A percentile compares a stretch with the other conserved stretches of the same genome.
phyloP scores from a whole-genome alignment of 1,284 basidiomycete species.

The Tranzscheliella williamsii region DNA sequence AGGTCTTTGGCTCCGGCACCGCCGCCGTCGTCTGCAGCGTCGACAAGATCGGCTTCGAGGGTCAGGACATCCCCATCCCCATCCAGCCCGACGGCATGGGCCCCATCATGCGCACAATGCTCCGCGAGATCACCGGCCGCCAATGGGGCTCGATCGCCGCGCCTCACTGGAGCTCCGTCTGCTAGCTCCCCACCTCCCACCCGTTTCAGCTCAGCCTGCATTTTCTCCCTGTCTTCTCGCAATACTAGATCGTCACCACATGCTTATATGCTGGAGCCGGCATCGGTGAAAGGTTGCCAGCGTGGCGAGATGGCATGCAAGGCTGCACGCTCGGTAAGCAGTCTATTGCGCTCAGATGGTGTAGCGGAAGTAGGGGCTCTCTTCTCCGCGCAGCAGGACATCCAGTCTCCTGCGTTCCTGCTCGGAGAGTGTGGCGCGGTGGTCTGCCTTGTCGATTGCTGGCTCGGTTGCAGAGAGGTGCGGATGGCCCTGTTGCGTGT shows the following conservation, averaged over 20 bases:
- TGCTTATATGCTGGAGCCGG: no score
- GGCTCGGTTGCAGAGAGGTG: background rate
- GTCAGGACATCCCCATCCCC: constrained; percentile 29
- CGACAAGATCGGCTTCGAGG: constrained; percentile 41
- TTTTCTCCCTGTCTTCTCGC: no score
- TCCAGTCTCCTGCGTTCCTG: constrained; percentile 25
- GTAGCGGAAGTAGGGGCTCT: constrained; percentile 39
- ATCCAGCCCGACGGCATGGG: constrained; percentile 38
- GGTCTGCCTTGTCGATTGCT: background rate
- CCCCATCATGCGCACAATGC: constrained; percentile 31
- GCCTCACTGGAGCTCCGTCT: constrained; percentile 41
- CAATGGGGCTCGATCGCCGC: constrained; percentile 37
- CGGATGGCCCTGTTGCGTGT: constrained; percentile 3
- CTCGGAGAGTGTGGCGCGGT: background rate
- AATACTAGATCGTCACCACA: no score
- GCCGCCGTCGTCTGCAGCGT: constrained; percentile 43
- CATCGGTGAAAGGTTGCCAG: no score
- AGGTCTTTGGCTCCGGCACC: constrained; percentile 43
- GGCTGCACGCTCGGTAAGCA: no score
- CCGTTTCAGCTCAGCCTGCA: no score
- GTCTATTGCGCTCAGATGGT: constrained; percentile 27
- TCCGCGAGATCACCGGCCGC: constrained; percentile 32
- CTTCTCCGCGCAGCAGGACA: constrained; percentile 29
- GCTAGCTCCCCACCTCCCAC: no score
- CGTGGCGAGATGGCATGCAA: no score